phyloP scores from a whole-genome alignment of 805 yeast species.

The Metschnikowia proteae region DNA sequence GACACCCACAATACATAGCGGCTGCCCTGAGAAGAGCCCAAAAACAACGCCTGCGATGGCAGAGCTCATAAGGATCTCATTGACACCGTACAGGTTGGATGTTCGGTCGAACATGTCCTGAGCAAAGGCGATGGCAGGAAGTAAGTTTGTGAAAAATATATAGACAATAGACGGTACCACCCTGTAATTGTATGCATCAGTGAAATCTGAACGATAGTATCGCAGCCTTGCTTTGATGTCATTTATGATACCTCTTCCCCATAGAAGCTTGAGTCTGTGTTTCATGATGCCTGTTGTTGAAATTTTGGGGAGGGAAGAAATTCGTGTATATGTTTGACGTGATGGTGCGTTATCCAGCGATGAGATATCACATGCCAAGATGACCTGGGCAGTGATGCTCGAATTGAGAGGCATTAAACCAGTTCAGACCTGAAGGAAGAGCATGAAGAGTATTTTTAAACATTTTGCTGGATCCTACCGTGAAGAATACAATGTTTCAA shows the following conservation, averaged over 20 bases:
- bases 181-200: conserved; percentile 79
- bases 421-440: background rate
- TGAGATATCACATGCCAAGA: background rate
- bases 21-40: conserved; percentile 85
- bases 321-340: background rate
- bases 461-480: too few relatives aligned
- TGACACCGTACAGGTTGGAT: conserved; percentile 80
- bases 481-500: too few relatives aligned
- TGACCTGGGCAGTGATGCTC: background rate
- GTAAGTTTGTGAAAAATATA: conserved; percentile 82
- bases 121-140: conserved; percentile 95
- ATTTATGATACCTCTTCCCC: conserved; percentile 49
- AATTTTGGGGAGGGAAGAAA: background rate
- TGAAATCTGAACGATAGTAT: conserved; percentile 71
- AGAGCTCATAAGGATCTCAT: conserved; percentile 78
- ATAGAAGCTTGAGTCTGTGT: background rate
- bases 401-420: too few relatives aligned
- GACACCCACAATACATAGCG: conserved; percentile 92
- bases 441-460: too few relatives aligned
- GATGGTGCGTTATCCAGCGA: background rate
- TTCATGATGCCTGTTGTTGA: background rate
- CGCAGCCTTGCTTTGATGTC: conserved; percentile 58
- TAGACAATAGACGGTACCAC: conserved; percentile 80
- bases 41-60: conserved; percentile 89
- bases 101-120: conserved; percentile 97